Percentiles rank a stretch among this genome's conserved stretches.
Evolutionary conservation across 208 protist species (phyloP).

Genomic region (Crithidia mellificae): DNA sequence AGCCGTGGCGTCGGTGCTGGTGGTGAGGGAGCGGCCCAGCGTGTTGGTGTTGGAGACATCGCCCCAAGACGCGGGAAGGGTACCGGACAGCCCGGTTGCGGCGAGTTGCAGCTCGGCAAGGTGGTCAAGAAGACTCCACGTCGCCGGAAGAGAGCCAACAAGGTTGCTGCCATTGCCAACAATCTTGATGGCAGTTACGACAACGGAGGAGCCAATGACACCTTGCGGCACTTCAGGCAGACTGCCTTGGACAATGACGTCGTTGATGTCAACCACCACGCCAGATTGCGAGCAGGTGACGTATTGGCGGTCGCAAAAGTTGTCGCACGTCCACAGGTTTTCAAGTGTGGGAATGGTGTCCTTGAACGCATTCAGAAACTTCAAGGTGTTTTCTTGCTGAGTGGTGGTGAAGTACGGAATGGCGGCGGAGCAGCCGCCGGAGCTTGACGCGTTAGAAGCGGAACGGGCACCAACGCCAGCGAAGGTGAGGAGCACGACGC

Average conservation of each 20-base stretch:
- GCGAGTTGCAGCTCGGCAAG: slow-evolving; percentile 4
- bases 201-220: slow-evolving; percentile 11
- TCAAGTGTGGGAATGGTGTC: slow-evolving; percentile 10
- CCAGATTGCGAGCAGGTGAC: slow-evolving; percentile 14
- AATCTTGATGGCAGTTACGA: slow-evolving; percentile 16
- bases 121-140: slow-evolving; percentile 12
- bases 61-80: slow-evolving; percentile 7
- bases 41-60: not conserved
- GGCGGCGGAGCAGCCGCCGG: not conserved
- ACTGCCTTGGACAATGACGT: slow-evolving; percentile 3
- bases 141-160: slow-evolving; percentile 7
- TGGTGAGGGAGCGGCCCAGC: not conserved
- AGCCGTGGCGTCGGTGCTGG: not conserved
- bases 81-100: slow-evolving; percentile 5
- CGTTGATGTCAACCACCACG: slow-evolving; percentile 11
- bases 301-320: slow-evolving; percentile 25
- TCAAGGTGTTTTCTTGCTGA: slow-evolving; percentile 19
- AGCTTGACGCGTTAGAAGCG: not conserved
- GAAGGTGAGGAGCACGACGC: slow-evolving; percentile 11
- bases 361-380: slow-evolving; percentile 24
- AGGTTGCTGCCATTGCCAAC: slow-evolving; percentile 9
- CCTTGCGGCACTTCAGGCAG: slow-evolving; percentile 18
- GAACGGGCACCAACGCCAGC: slow-evolving; percentile 1
- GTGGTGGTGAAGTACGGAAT: slow-evolving; percentile 18
- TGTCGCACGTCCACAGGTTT: slow-evolving; percentile 22